Evolutionary conservation across 805 yeast genomes (phyloP), one percentile per base, ranked within the genome.

Genomic region (Komagataella pseudopastoris): DNA sequence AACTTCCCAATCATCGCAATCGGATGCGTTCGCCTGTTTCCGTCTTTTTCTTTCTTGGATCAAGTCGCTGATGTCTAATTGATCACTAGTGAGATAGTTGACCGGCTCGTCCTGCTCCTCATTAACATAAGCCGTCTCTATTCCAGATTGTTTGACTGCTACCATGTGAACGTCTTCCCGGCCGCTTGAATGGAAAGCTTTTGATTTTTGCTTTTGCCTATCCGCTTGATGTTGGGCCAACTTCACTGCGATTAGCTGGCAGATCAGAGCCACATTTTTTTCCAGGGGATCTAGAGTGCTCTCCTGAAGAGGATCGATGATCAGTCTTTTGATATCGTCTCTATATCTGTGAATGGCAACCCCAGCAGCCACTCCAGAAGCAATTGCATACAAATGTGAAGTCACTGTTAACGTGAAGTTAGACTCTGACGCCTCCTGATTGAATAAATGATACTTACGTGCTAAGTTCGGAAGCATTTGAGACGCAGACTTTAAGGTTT

Each of bases 341-440:
- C 58, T 55, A 49, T 65, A 56, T 22, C 52, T 49, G 30, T 56
- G 55, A 7, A 59, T 23, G 6, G 59, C 56, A 3, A 60, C 49
- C 16, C 63, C 57, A n/a, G 62, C 51, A 2, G 61, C 64, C 6
- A 58, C 54, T 2, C 65, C 63, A 1, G 62, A 62, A 6, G 56
- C 55, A 18, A 58, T 51, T 4, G 64, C 67, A 8, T 59, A 39
- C 6, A 55, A 45, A 7, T 62, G 18, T 14, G 68, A 65, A 7
- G 60, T 55, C 51, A 44, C 23, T 14, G n/a, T 8, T 10, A 10
- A 30, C 2, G 14, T 30, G 39, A 30, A 30, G 39, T 30, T 30
- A 30, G 39, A 30, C 39, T 8, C 39, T 30, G 39, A 14, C 3
- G 39, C 5, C 14, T 30, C 39, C 14, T 14, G 14, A 14, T 10